Percentiles rank a stretch among this genome's conserved stretches.
These are phyloP conservation scores for Pythium brachiatum DNA, from an alignment of 352 stramenopile genomes.

Conservation along the genomic window DNA sequence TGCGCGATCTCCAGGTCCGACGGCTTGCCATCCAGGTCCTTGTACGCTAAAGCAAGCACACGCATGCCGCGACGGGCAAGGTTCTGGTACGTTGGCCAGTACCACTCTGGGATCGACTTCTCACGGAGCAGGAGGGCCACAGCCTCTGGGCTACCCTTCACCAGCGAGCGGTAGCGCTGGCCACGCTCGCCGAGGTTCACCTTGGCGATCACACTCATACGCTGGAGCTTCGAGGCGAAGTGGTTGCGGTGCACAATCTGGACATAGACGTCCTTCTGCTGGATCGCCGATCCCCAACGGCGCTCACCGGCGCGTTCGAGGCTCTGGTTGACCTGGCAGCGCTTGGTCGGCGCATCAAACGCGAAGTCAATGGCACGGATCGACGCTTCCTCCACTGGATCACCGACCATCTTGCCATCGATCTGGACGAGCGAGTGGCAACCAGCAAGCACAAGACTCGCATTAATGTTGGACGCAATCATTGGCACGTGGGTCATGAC, in stretches of 20 bases:
- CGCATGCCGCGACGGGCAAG: slow-evolving; percentile 83
- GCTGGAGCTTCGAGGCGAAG: slow-evolving; percentile 95
- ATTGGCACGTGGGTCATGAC: slow-evolving; percentile 73
- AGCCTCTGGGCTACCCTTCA: slow-evolving; percentile 97
- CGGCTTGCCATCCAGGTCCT: slow-evolving; percentile 78
- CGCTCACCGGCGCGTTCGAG: slow-evolving; percentile 64
- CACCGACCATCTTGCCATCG: slow-evolving; percentile 95
- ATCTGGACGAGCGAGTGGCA: slow-evolving; percentile 98
- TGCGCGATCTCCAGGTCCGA: slow-evolving; percentile 77
- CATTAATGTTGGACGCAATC: slow-evolving; percentile 79
- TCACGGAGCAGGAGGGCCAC: slow-evolving; percentile 84
- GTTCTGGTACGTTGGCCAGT: slow-evolving; percentile 85
- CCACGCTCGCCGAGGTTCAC: slow-evolving; percentile 76
- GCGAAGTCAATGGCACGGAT: slow-evolving; percentile 96
- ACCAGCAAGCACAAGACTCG: slow-evolving; percentile 78
- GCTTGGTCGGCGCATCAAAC: slow-evolving; percentile 70
- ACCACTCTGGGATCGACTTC: slow-evolving; percentile 87
- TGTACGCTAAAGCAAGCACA: slow-evolving; percentile 96
- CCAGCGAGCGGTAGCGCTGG: slow-evolving; percentile 83
- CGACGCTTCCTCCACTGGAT: slow-evolving; percentile 97
- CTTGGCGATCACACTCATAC: slow-evolving; percentile 96
- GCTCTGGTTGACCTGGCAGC: slow-evolving; percentile 73
- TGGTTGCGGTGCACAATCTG: slow-evolving; percentile 94
- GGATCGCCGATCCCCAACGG: slow-evolving; percentile 61
- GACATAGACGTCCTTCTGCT: slow-evolving; percentile 80